Conservation (phyloP, 2,329 filamentous ascomycete species). For the Dryadomyces quercivorus region DNA sequence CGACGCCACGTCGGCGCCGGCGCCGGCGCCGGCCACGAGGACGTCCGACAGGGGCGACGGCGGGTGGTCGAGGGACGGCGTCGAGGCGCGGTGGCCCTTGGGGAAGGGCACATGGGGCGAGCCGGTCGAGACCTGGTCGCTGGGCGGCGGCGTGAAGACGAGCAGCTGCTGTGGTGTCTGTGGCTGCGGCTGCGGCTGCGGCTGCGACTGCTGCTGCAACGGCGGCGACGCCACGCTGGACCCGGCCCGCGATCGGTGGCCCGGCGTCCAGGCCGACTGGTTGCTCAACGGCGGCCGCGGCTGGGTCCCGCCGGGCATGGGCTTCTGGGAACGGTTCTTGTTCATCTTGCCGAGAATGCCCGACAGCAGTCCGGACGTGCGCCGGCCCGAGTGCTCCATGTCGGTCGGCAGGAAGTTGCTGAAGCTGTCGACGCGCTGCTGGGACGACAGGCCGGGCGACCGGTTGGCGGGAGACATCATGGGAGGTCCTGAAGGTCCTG, state of each 20-base stretch:
- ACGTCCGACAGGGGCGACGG: conserved; percentile 5
- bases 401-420: conserved; percentile 4
- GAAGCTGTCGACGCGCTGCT: conserved; percentile 6
- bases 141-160: not conserved
- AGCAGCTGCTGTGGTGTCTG: too few species aligned
- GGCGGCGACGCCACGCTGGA: conserved; percentile 2
- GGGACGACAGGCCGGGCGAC: not conserved
- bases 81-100: not conserved
- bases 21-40: not conserved
- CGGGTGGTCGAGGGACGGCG: not conserved
- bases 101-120: not conserved
- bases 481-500: too few species aligned
- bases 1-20: too few species aligned
- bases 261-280: not conserved
- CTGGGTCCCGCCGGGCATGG: not conserved
- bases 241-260: not conserved
- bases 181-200: not conserved
- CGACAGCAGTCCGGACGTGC: conserved; percentile 4
- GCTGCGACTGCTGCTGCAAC: not conserved
- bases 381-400: not conserved
- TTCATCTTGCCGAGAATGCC: conserved; percentile 9
- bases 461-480: not conserved
- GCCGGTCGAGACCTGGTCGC: not conserved
- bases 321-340: not conserved
- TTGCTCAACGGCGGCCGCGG: not conserved